Evolutionary conservation across 2,329 filamentous ascomycete genomes (phyloP).

Genomic region (Pestalotiopsis sp.): DNA sequence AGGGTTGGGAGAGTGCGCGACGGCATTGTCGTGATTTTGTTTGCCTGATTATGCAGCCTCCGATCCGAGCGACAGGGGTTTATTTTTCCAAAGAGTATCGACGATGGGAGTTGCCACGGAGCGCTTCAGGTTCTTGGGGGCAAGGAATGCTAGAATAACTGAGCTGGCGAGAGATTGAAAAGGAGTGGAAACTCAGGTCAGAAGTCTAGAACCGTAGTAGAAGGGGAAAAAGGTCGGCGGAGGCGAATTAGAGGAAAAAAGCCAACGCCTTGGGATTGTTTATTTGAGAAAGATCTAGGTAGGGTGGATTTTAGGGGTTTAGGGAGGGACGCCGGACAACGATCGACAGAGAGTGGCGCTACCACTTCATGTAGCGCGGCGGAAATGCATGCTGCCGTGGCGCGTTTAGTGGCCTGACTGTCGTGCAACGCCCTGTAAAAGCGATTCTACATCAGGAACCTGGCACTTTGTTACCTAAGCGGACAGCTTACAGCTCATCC

Average conservation of each 20-base stretch:
- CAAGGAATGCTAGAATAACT: neutral
- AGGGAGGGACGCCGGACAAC: conserved; percentile 1
- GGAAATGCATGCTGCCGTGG: conserved; percentile 3
- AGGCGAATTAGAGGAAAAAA: neutral
- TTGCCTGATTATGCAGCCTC: neutral
- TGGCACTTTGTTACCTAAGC: neutral
- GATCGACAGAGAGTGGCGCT: conserved; percentile 15
- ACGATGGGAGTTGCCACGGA: neutral
- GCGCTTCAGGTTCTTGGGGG: neutral
- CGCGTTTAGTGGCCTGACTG: conserved; percentile 14
- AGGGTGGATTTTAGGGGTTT: conserved; percentile 14
- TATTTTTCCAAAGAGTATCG: neutral
- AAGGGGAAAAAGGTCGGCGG: neutral
- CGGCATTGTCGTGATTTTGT: conserved; percentile 62
- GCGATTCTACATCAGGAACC: neutral
- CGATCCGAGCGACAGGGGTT: neutral
- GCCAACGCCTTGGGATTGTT: neutral
- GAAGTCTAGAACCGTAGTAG: neutral
- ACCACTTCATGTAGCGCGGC: conserved; percentile 2
- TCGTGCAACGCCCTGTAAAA: conserved; percentile 11
- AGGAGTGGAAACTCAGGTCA: neutral
- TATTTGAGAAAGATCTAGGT: neutral
- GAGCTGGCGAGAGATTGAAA: neutral
- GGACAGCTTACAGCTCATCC: neutral
- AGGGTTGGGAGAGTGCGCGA: conserved; percentile 82